phyloP scores from a whole-genome alignment of 2,329 filamentous ascomycete genomes.

The Fonsecaea multimorphosa region DNA sequence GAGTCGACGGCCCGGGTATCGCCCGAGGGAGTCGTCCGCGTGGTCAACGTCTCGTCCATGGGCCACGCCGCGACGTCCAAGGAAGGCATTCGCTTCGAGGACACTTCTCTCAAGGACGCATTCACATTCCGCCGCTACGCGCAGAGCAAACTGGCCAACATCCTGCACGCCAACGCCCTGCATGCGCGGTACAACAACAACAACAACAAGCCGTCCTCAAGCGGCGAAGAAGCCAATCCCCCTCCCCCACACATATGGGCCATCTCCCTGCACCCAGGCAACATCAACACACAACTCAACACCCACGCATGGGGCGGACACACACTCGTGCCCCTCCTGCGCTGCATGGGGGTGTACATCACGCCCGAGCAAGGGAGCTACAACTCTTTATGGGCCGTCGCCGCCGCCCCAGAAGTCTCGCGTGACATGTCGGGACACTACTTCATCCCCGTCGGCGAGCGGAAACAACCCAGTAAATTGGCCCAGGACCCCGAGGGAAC shows the following conservation, averaged over 20 bases:
- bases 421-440: constrained; percentile 48
- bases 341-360: constrained; percentile 24
- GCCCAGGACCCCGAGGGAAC: constrained; percentile 41
- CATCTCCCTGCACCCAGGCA: constrained; percentile 52
- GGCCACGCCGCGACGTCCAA: constrained; percentile 43
- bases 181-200: constrained; percentile 43
- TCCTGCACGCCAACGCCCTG: constrained; percentile 42
- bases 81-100: constrained; percentile 45
- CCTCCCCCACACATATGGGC: constrained; percentile 41
- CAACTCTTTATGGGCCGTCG: constrained; percentile 45
- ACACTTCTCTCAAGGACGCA: constrained; percentile 42
- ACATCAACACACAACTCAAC: constrained; percentile 49
- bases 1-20: constrained; percentile 40
- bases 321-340: constrained; percentile 9
- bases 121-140: constrained; percentile 51
- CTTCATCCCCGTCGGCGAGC: constrained; percentile 49
- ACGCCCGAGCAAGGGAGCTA: constrained; percentile 46
- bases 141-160: constrained; percentile 56
- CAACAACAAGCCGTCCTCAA: not conserved
- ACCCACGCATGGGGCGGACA: constrained; percentile 20
- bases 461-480: constrained; percentile 42
- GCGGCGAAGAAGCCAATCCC: too few relatives aligned
- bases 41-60: constrained; percentile 44
- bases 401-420: constrained; percentile 33
- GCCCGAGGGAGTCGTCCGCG: constrained; percentile 30